Conservation (phyloP, 78 protist genomes). For the Diacronema lutheri region DNA sequence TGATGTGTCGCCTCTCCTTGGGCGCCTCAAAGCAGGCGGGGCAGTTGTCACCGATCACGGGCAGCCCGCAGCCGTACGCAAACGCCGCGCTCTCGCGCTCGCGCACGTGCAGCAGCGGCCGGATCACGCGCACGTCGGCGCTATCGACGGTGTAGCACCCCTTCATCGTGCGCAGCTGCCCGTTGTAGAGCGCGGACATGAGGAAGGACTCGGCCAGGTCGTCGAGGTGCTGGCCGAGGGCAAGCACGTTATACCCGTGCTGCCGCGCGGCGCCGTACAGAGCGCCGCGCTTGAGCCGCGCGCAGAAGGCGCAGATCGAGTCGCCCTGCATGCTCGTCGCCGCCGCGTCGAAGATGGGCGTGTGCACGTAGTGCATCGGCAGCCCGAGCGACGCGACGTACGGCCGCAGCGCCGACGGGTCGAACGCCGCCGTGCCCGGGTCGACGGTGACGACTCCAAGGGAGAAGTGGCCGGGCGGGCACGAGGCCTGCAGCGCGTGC, state of each 20-base stretch:
- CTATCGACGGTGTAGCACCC: constrained; percentile 49
- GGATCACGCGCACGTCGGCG: constrained; percentile 77
- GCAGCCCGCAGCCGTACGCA: constrained; percentile 60
- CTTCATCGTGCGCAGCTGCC: constrained; percentile 56
- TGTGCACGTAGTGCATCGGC: no score
- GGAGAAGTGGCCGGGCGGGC: constrained; percentile 47
- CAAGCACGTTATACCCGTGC: constrained; percentile 81
- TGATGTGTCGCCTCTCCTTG: constrained; percentile 71
- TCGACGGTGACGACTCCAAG: constrained; percentile 80
- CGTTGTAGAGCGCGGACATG: constrained; percentile 47
- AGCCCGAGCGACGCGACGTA: neutral
- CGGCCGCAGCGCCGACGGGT: neutral
- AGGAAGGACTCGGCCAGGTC: constrained; percentile 34
- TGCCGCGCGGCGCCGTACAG: constrained; percentile 63
- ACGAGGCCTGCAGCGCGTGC: constrained; percentile 16
- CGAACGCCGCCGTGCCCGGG: constrained; percentile 37
- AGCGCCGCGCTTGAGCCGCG: constrained; percentile 79
- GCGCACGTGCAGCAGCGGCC: constrained; percentile 73
- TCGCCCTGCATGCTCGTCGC: neutral
- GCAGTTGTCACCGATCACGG: constrained; percentile 80
- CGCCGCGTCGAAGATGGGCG: no score
- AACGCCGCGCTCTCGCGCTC: constrained; percentile 55
- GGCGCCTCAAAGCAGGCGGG: constrained; percentile 84
- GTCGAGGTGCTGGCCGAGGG: constrained; percentile 80
- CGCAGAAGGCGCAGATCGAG: constrained; percentile 65